Evolutionary conservation across 768 basidiomycete species (phyloP), one percentile per base, ranked within the genome.

Genomic region (Dacryopinax spathularia): DNA sequence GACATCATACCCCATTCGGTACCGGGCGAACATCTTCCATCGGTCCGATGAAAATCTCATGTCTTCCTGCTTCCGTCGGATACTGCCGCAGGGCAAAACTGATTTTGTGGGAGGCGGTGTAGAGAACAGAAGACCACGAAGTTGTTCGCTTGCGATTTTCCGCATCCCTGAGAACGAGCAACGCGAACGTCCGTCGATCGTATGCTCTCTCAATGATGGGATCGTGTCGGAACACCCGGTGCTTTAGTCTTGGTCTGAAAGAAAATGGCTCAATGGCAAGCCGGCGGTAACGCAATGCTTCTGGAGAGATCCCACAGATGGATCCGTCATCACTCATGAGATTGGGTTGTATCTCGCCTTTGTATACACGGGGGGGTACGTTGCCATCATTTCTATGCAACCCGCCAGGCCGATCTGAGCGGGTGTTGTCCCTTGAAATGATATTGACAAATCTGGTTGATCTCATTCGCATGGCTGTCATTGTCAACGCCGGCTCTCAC

Each of bases 321-420:
- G 48, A 13, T 56, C 48, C 48, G 48, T 56, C 13, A 27, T 15
- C 25, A 5, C 25, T 9, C 12, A 6, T 15, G 48, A 56, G 48
- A 56, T 56, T 56, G 48, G 48, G 48, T 56, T 56, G 39, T 27
- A 56, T 56, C 48, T 56, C 48, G 48, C 48, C 48, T 56, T 56
- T 56, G 48, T 56, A 31, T 31, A 6, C 25, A 18, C 25, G 39
- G 39, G 39, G 7, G 39, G 22, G 39, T 41, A 41, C 16, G 39
- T 41, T 41, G 5, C 18, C 18, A 22, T 41, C 7, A 41, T 36
- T 36, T 18, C 18, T 9, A 9, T 9, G 18, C 10, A 9, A 9
- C 35, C 9, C 35, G 35, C 9, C 10, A 18, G 35, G 10, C 9
- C 35, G 18, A 36, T 36, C 35, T 36, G 9, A 36, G 35, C 18